Conservation (phyloP, 2,329 filamentous ascomycete species). For the Teratosphaeria destructans region DNA sequence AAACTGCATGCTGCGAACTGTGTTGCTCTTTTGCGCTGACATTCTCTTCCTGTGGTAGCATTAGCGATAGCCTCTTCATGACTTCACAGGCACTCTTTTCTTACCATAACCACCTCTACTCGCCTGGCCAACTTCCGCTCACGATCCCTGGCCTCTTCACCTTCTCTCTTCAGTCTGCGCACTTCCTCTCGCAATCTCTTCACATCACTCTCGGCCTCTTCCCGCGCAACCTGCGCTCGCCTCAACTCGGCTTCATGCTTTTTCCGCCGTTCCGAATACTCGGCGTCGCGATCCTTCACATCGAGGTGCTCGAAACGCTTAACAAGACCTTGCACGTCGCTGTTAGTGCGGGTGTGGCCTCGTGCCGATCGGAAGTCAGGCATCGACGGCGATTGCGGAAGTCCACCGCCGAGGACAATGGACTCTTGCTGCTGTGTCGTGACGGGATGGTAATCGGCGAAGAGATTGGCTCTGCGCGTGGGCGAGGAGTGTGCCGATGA, state of each 20-base stretch:
- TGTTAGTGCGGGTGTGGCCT: constrained; percentile 44
- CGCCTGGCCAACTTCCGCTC: constrained; percentile 58
- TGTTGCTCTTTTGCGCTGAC: constrained; percentile 55
- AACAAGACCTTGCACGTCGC: constrained; percentile 49
- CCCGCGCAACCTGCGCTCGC: constrained; percentile 36
- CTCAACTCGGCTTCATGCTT: constrained; percentile 34
- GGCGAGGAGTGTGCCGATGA: constrained; percentile 23
- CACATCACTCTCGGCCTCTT: constrained; percentile 62
- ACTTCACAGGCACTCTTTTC: constrained; percentile 17
- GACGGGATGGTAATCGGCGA: constrained; percentile 20
- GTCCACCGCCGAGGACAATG: constrained; percentile 5
- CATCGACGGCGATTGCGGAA: constrained; percentile 21
- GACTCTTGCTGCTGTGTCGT: constrained; percentile 6
- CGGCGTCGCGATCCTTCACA: constrained; percentile 36
- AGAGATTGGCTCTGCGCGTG: constrained; percentile 21
- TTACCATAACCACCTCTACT: constrained; percentile 59
- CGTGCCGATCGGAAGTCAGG: constrained; percentile 21
- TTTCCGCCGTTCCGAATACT: constrained; percentile 29
- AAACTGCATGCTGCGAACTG: constrained; percentile 34
- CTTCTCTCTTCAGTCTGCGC: constrained; percentile 43
- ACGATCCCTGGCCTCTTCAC: constrained; percentile 56
- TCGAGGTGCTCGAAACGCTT: constrained; percentile 63
- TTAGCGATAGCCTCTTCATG: constrained; percentile 10
- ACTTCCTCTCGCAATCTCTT: constrained; percentile 53
- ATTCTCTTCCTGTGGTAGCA: constrained; percentile 51